Base-by-base conservation (phyloP, 352 stramenopile genomes). In the Pythium dissotocum region DNA sequence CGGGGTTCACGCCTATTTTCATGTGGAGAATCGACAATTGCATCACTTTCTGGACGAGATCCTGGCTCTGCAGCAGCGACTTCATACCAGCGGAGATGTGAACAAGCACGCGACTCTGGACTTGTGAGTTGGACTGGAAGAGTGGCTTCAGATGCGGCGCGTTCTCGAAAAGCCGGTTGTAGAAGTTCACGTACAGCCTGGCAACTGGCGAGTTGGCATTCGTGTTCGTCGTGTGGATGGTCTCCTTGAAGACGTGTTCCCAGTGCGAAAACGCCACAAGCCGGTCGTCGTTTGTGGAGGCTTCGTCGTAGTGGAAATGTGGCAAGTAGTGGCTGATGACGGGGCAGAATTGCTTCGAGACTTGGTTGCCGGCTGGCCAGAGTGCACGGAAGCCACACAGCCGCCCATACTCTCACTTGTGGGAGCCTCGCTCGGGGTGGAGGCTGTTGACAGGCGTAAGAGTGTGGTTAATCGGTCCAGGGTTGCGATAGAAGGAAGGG, bases 31-130 rank as follows among this genome's bases (percentile, higher is more conserved):
- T 72, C 24, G 82, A 72, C 18, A 89, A 63, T 30, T 82, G 73
- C 65, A 88, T 77, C 24, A 89, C 80, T 44, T 88, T 87, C 14
- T 84, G 66, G 42, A 87, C 81, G 16, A 87, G 71, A 52, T 89
- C 72, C 26, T 89, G 72, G 9, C 73, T 83, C 40, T 73, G 76
- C 1, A 91, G 68, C 28, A 91, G 67, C 4, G 73, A 83, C 58
- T 88, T 82, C 77, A 89, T 88, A 3, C 83, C 80, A 28, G 78
- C 82, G 21, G 72, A 85, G 44, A 91, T 89, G 56, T 91, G 78
- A 18, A 84, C 73, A 36, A 91, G 75, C 71, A 88, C 83, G 46
- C 78, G 79, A 52, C 75, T 79, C 57, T 89, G 77, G n/a, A 86
- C 76, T 65, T 89, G 75, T 42, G 79, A 77, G 2, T 79, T 87